These are phyloP conservation scores for Aspergillus candidus DNA, from an alignment of 2,329 filamentous ascomycete genomes.

Conservation along the genomic window DNA sequence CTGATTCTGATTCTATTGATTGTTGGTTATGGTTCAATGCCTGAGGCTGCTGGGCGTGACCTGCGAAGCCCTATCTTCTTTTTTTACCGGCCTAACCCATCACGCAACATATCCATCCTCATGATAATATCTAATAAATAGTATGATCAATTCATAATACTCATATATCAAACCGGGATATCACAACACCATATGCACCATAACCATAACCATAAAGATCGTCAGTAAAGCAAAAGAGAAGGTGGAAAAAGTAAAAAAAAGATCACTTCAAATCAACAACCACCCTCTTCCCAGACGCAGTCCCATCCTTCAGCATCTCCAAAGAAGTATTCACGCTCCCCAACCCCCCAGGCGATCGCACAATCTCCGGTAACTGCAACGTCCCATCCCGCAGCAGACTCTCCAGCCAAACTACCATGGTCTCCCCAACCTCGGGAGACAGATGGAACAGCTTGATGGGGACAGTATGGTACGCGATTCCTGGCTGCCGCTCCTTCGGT, in stretches of 20 bases:
- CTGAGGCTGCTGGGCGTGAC: too few relatives aligned
- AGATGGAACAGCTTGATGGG: slow-evolving; percentile 74
- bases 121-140: too few relatives aligned
- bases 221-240: background rate
- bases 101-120: too few relatives aligned
- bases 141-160: too few relatives aligned
- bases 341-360: slow-evolving; percentile 58
- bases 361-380: slow-evolving; percentile 58
- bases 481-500: slow-evolving; percentile 50
- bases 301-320: slow-evolving; percentile 59
- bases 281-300: slow-evolving; percentile 62
- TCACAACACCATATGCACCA: too few relatives aligned
- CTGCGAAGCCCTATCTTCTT: too few relatives aligned
- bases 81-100: too few relatives aligned
- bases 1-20: too few relatives aligned
- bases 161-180: too few relatives aligned
- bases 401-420: slow-evolving; percentile 62
- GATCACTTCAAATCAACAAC: slow-evolving; percentile 46
- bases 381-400: slow-evolving; percentile 50
- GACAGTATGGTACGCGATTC: slow-evolving; percentile 56
- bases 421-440: slow-evolving; percentile 56
- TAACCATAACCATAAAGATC: background rate
- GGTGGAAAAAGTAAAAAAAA: too few relatives aligned
- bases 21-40: too few relatives aligned
- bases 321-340: slow-evolving; percentile 62